These are phyloP conservation scores for Pezicula neosporulosa DNA, from an alignment of 2,329 filamentous ascomycete species.

Conservation along the genomic window DNA sequence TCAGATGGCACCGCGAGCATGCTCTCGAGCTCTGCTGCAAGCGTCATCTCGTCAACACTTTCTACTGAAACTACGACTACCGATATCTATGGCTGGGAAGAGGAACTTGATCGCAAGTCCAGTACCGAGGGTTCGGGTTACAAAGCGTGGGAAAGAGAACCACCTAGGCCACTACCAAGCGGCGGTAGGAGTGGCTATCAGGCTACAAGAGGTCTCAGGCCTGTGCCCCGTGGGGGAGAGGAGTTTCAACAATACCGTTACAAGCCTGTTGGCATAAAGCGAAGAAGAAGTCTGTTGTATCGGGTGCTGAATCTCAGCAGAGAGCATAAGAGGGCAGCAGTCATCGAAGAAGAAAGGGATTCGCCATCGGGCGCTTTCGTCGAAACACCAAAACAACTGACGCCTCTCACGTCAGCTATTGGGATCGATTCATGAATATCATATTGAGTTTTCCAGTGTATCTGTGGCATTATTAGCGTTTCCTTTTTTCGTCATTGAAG, in stretches of 20 bases:
- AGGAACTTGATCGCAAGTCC: conserved; percentile 36
- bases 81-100: conserved; percentile 54
- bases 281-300: conserved; percentile 24
- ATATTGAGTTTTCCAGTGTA: background rate
- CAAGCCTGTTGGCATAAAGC: conserved; percentile 17
- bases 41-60: conserved; percentile 26
- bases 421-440: background rate
- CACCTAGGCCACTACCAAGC: conserved; percentile 13
- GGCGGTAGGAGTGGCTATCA: conserved; percentile 11
- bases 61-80: conserved; percentile 24
- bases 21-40: conserved; percentile 30
- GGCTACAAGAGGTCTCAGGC: conserved; percentile 7
- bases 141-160: conserved; percentile 15
- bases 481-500: background rate
- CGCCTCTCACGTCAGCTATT: background rate
- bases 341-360: background rate
- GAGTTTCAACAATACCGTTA: conserved; percentile 5
- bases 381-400: background rate
- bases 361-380: background rate
- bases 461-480: background rate
- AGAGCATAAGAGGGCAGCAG: background rate
- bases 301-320: conserved; percentile 22
- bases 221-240: conserved; percentile 4
- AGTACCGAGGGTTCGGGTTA: conserved; percentile 19
- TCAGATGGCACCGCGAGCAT: conserved; percentile 27